Base-by-base conservation (phyloP, 2,329 filamentous ascomycete genomes). In the Fusarium floridanum region DNA sequence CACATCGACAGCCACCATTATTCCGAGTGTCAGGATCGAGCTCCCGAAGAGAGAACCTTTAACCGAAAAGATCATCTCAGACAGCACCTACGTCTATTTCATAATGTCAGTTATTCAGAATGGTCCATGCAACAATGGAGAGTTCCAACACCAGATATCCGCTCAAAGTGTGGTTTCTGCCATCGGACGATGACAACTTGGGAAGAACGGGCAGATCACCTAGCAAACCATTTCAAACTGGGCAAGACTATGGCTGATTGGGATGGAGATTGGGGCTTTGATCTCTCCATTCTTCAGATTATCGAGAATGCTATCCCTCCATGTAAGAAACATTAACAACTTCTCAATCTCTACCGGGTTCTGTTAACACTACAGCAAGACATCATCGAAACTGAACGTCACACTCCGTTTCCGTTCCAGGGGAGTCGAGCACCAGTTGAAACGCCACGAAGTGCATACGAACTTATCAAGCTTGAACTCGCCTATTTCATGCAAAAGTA, bases 71-170 rank as follows among this genome's bases (percentile, higher is more conserved):
- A 86, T 32, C 85, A 86, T 65, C 72, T 86, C 2, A 78, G 82
- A 1, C 85, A 86, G 48, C 85, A 86, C 39, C 68, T 86, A 14
- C 83, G 83, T 17, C 77, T 85, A 2, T 83, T 86, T 0, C 85
- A 86, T 39, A 78, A 81, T 37, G 73, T 73, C 1, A 87, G 87
- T 77, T 84, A 66, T 64, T 81, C 70, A 76, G 81, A 70, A 12
- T 80, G 76, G 86, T 87, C 87, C 75, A 91, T 78, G 83, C 82
- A 83, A 6, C 61, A 64, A 1, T 86, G 85, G 85, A 84, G 81
- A 69, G 75, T 80, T 0, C 78, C 76, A 1, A 80, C 79, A 1
- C 79, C 82, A 5, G 74, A 81, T 5, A 81, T 86, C 11, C 69
- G 76, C 5, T 86, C 85, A 0, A 76, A 83, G 2, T 86, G 85